Conservation (phyloP, 164 flowering plant species). For the Tinospora cordifolia region DNA sequence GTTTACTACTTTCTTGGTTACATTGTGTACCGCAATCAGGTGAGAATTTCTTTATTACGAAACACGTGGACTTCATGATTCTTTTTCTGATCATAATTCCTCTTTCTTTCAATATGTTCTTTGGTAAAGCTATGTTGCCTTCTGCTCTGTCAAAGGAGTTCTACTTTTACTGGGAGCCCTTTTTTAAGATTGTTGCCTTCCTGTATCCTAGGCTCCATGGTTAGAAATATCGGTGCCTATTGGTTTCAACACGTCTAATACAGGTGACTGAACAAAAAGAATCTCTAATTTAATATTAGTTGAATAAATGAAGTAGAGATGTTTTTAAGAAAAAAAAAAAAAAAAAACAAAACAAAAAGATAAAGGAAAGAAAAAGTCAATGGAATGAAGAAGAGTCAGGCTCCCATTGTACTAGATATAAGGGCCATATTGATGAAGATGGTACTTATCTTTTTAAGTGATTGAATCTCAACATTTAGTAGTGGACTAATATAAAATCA, state of each 20-base stretch:
- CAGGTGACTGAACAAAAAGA: too few relatives aligned
- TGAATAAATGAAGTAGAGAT: too few relatives aligned
- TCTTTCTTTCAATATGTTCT: neutral
- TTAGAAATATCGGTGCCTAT: too few relatives aligned
- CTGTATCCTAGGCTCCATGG: neutral
- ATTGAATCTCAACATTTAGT: neutral
- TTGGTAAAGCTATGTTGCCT: neutral
- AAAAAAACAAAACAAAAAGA: too few relatives aligned
- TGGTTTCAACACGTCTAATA: too few relatives aligned
- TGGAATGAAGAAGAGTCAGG: too few relatives aligned
- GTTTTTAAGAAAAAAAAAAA: too few relatives aligned
- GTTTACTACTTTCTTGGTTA: slow-evolving; percentile 67
- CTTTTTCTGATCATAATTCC: neutral
- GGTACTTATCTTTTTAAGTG: neutral
- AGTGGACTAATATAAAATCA: neutral
- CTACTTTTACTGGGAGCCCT: neutral
- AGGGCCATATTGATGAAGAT: neutral
- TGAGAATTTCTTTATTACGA: slow-evolving; percentile 12
- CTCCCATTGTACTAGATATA: too few relatives aligned
- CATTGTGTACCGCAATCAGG: slow-evolving; percentile 89
- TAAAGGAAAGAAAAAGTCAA: neutral
- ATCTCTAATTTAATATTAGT: neutral
- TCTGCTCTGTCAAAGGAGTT: neutral
- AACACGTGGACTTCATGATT: neutral
- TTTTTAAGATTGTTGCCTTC: neutral